Base-by-base conservation (phyloP, 177 flowering plant genomes). In the Telopea speciosissima region DNA sequence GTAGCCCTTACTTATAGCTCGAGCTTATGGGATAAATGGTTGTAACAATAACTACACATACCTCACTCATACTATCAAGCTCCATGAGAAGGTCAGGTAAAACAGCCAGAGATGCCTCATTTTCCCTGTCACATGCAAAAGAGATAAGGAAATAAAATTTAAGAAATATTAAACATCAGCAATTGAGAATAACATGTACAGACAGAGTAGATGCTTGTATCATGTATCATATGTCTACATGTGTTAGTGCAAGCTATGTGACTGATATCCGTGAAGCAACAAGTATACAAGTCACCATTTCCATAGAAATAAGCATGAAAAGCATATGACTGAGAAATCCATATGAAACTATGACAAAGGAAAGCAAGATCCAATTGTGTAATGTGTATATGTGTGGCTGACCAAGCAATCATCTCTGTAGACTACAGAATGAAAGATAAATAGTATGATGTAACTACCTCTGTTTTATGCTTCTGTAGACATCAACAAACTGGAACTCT, bases 61-160 rank as follows among this genome's bases (percentile, higher is more conserved):
- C 99, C 97, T 95, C 96, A 73, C 71, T 77, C 97, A 95, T 85
- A 74, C 94, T 75, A 76, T 95, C 97, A 74, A 95, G 91, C 84
- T 95, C 99, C 83, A 80, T 74, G 72, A 95, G 74, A 80, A 95
- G 86, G 75, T 95, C 99, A 66, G 91, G 84, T 68, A 95, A 84
- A 78, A 95, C 99, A 72, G 97, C 94, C 79, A 92, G 91, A 61
- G 99, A 95, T 62, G 97, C 99, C 79, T 92, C 99, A 82, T 95
- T 95, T 81, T 95, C 99, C 86, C 99, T 95, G 77, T 70, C 17
- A 70, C 24, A 73, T 23, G 67, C 66, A 69, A 60, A 44, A 49
- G 19, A 49, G 17, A 49, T 1, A 49, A 49, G 40, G 3, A 36
- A 36, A 5, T 36, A 36, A 8, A 36, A 36, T 1, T 3, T 36